Conservation (phyloP, 2,329 filamentous ascomycete genomes). For the Talaromyces rugulosus region DNA sequence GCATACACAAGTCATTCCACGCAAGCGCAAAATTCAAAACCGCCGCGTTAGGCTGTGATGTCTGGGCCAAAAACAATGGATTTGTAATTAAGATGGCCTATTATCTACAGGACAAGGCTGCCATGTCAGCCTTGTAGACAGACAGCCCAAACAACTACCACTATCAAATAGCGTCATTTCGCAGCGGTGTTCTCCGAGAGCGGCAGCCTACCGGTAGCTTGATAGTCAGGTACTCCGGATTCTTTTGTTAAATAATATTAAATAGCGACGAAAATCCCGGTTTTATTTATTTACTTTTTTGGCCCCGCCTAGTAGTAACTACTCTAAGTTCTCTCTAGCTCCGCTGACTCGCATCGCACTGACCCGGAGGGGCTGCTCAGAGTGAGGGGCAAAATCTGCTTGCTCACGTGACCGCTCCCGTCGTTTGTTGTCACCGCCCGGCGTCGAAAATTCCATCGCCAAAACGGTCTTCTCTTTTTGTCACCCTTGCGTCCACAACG, state of each 20-base stretch:
- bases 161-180: background rate
- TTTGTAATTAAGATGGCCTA: background rate
- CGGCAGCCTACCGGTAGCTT: background rate
- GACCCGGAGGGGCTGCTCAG: background rate
- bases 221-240: background rate
- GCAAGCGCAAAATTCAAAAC: background rate
- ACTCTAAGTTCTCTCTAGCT: background rate
- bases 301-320: background rate
- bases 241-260: background rate
- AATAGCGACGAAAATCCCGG: background rate
- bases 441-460: conserved; percentile 31
- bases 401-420: conserved; percentile 15
- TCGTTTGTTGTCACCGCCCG: conserved; percentile 18
- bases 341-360: background rate
- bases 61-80: background rate
- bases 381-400: conserved; percentile 13
- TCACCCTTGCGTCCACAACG: conserved; percentile 22
- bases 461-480: conserved; percentile 19
- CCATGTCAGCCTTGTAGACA: background rate
- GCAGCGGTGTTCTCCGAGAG: background rate
- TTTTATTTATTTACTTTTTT: background rate
- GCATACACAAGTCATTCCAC: background rate
- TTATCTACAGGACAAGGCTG: background rate
- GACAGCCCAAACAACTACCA: background rate
- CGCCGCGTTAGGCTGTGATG: background rate